Conservation (phyloP, 2,329 filamentous ascomycete species). For the Phialophora chinensis region DNA sequence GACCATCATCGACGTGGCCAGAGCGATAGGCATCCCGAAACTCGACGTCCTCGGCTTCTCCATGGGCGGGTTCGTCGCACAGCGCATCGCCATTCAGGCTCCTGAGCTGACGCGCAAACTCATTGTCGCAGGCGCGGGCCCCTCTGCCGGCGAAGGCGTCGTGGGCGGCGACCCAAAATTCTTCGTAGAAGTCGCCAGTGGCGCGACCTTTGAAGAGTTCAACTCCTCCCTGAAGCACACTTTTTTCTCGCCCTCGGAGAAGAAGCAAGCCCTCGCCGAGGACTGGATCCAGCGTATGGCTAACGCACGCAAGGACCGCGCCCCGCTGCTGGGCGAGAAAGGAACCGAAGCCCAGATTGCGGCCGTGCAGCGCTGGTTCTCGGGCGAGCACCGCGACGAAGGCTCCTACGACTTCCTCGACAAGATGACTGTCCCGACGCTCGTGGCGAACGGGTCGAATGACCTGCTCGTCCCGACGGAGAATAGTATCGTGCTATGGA, state of each 20-base stretch:
- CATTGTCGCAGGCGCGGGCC: constrained; percentile 54
- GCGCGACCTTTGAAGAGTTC: constrained; percentile 15
- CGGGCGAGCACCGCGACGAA: constrained; percentile 23
- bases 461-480: constrained; percentile 29
- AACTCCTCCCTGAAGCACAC: constrained; percentile 16
- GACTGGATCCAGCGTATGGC: constrained; percentile 24
- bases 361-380: constrained; percentile 19
- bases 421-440: constrained; percentile 22
- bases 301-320: constrained; percentile 13
- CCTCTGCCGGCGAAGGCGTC: constrained; percentile 42
- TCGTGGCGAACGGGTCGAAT: constrained; percentile 31
- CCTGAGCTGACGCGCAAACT: constrained; percentile 49
- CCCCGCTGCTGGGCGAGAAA: constrained; percentile 11
- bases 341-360: constrained; percentile 21
- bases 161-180: constrained; percentile 21
- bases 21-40: constrained; percentile 43
- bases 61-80: constrained; percentile 57
- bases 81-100: constrained; percentile 52
- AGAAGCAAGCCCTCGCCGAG: constrained; percentile 21
- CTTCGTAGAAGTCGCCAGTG: constrained; percentile 23
- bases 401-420: constrained; percentile 25
- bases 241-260: constrained; percentile 25
- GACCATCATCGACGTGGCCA: constrained; percentile 41
- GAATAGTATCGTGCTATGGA: constrained; percentile 28
- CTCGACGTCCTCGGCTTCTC: constrained; percentile 59